These are phyloP conservation scores for Coemansia sp. DNA, from an alignment of 192 early-diverging fungal genomes.

Conservation along the genomic window DNA sequence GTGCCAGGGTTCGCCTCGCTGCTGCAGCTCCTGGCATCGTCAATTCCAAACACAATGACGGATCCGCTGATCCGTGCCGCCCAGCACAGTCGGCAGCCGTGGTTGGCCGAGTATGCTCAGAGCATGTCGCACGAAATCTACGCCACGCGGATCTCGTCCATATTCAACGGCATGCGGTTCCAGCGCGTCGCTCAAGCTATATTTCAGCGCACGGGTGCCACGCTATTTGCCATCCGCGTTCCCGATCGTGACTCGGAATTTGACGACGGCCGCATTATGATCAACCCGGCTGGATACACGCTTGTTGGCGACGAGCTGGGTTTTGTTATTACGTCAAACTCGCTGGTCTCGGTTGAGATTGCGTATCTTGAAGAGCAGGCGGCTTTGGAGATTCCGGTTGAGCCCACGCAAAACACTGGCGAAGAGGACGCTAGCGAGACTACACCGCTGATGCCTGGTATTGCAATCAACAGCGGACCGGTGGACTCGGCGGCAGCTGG, in stretches of 20 bases:
- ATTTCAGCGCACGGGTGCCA: constrained; percentile 57
- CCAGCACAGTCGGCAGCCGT: constrained; percentile 25
- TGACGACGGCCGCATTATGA: constrained; percentile 30
- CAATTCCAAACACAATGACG: constrained; percentile 57
- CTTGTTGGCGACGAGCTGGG: constrained; percentile 62
- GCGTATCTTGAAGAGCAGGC: constrained; percentile 37
- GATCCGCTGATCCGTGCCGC: constrained; percentile 40
- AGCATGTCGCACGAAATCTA: constrained; percentile 69
- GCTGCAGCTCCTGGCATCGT: constrained; percentile 62
- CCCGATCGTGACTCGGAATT: constrained; percentile 9
- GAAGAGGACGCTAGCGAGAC: constrained; percentile 13
- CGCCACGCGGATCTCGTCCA: constrained; percentile 49
- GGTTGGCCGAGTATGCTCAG: constrained; percentile 61
- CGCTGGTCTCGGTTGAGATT: constrained; percentile 45
- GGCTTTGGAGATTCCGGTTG: constrained; percentile 1
- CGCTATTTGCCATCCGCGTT: constrained; percentile 59
- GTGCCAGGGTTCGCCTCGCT: constrained; percentile 71
- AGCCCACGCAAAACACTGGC: not conserved
- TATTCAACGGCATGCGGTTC: constrained; percentile 55
- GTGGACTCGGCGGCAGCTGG: constrained; percentile 4
- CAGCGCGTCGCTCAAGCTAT: constrained; percentile 55
- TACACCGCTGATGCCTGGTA: constrained; percentile 28
- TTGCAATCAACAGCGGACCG: not conserved
- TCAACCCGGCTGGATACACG: constrained; percentile 61
- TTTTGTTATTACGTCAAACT: constrained; percentile 56